Evolutionary conservation across 176 grass and related monocot genomes (phyloP).

Genomic region (Oryza rufipogon): DNA sequence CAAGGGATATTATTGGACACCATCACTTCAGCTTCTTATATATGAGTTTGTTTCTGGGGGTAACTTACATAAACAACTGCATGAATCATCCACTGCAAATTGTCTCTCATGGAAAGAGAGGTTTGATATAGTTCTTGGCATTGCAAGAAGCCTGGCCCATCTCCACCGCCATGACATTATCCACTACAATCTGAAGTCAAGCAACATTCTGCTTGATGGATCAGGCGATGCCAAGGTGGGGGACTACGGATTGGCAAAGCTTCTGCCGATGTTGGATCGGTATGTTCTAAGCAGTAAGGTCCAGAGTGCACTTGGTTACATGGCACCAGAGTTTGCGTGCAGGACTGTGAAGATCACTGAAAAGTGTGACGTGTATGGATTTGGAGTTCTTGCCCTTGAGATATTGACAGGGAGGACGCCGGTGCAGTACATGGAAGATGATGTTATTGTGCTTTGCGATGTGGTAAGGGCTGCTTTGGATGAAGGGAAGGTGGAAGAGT

Average conservation of each 20-base stretch:
- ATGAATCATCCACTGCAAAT: conserved; percentile 73
- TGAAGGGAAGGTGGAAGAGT: conserved; percentile 88
- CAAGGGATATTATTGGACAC: conserved; percentile 95
- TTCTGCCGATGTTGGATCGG: conserved; percentile 91
- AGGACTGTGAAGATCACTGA: conserved; percentile 94
- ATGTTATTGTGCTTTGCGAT: conserved; percentile 91
- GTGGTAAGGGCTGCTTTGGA: conserved; percentile 84
- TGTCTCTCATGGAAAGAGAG: conserved; percentile 89
- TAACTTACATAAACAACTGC: conserved; percentile 82
- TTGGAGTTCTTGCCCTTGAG: conserved; percentile 86
- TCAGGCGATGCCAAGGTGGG: conserved; percentile 82
- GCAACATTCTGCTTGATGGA: conserved; percentile 85
- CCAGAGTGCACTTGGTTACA: conserved; percentile 95
- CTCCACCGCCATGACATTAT: conserved; percentile 83
- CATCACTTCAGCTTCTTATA: conserved; percentile 95
- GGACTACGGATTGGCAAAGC: conserved; percentile 97
- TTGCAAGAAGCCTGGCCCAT: conserved; percentile 84
- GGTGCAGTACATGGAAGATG: conserved; percentile 95
- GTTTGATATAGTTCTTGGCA: conserved; percentile 85
- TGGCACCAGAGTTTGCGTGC: conserved; percentile 98
- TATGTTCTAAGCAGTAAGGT: conserved; percentile 98
- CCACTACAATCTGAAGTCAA: conserved; percentile 98
- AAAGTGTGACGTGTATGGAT: conserved; percentile 95
- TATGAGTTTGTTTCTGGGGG: conserved; percentile 93
- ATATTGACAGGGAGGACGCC: conserved; percentile 84